phyloP scores from a whole-genome alignment of 1,284 basidiomycete species.

The Blastosporella zonata region DNA sequence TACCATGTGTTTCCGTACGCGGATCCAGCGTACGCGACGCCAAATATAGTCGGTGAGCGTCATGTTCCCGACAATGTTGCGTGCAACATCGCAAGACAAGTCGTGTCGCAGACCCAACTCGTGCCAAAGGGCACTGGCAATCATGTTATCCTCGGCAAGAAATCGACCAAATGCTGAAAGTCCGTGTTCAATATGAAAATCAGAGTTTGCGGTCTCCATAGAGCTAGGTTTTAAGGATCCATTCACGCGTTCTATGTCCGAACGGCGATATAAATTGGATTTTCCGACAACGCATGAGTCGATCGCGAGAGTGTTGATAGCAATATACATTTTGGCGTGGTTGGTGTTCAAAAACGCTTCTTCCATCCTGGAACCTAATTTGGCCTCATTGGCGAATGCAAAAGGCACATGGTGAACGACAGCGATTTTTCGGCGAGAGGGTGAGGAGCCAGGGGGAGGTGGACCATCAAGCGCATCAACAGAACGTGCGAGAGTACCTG shows the following conservation, averaged over 20 bases:
- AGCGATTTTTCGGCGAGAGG: slow-evolving; percentile 55
- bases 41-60: slow-evolving; percentile 77
- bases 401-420: slow-evolving; percentile 97
- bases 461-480: slow-evolving; percentile 68
- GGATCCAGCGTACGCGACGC: slow-evolving; percentile 89
- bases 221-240: slow-evolving; percentile 51
- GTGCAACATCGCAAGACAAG: slow-evolving; percentile 83
- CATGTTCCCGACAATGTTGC: slow-evolving; percentile 88
- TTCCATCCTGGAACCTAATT: slow-evolving; percentile 83
- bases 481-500: slow-evolving; percentile 82
- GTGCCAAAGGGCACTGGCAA: slow-evolving; percentile 87
- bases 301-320: slow-evolving; percentile 83
- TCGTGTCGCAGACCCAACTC: slow-evolving; percentile 84
- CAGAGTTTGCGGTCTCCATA: slow-evolving; percentile 20
- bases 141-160: slow-evolving; percentile 96
- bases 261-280: slow-evolving; percentile 90
- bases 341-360: slow-evolving; percentile 95
- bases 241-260: slow-evolving; percentile 76
- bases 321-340: slow-evolving; percentile 99
- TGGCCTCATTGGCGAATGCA: slow-evolving; percentile 68
- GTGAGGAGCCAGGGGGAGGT: slow-evolving; percentile 32
- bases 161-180: slow-evolving; percentile 81
- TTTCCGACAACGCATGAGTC: slow-evolving; percentile 99
- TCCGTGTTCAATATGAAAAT: slow-evolving; percentile 43
- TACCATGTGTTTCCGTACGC: slow-evolving; percentile 92